Conservation (phyloP, 345 rosid species). For the Durio zibethinus region DNA sequence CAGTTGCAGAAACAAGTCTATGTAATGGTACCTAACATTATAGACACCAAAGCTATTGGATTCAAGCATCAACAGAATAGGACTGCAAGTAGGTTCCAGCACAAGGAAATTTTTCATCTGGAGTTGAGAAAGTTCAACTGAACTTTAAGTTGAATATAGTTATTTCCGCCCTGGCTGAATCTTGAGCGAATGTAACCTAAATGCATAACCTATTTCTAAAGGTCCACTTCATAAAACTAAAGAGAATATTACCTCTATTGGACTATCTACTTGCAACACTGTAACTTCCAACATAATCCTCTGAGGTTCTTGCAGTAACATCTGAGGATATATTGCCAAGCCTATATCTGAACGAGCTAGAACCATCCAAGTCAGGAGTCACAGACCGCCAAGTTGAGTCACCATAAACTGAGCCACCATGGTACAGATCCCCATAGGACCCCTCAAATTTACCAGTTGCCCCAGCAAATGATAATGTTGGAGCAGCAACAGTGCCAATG, state of each 20-base stretch:
- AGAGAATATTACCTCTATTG: conserved; percentile 63
- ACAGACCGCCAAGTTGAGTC: conserved; percentile 77
- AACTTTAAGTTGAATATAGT: not conserved
- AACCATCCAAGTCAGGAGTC: conserved; percentile 55
- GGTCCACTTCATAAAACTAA: conserved; percentile 15
- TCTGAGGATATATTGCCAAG: conserved; percentile 63
- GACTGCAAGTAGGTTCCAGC: not conserved
- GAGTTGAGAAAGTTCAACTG: not conserved
- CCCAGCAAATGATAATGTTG: conserved; percentile 55
- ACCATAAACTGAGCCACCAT: conserved; percentile 59
- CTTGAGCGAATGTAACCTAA: not conserved
- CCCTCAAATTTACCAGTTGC: conserved; percentile 54
- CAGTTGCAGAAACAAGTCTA: conserved; percentile 1
- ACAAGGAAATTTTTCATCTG: conserved; percentile 1
- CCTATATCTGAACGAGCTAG: conserved; percentile 64
- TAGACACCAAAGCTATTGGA: not conserved
- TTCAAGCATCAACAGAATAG: not conserved
- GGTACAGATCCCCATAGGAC: conserved; percentile 60
- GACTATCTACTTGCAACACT: conserved; percentile 69
- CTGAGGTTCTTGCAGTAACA: conserved; percentile 54
- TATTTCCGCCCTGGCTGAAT: not conserved
- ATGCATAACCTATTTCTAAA: not conserved
- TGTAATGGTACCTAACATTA: not conserved
- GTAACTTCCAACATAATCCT: conserved; percentile 73
- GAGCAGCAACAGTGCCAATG: conserved; percentile 42